phyloP scores from a whole-genome alignment of 2,329 filamentous ascomycete species.

The Helotiales sp. region DNA sequence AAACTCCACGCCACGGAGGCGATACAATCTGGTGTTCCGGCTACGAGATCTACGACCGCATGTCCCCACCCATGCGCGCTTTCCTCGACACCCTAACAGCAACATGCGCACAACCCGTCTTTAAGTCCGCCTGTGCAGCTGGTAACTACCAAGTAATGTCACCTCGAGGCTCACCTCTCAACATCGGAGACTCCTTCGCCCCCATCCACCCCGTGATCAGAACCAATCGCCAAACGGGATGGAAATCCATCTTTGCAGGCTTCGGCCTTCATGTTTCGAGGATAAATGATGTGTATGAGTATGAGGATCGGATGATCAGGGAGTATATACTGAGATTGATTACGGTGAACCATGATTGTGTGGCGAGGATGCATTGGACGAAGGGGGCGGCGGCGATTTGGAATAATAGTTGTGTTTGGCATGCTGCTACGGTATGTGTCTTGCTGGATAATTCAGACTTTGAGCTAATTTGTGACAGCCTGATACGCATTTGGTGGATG shows the following conservation, averaged over 20 bases:
- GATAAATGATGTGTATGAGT: conserved; percentile 49
- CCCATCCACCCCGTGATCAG: conserved; percentile 46
- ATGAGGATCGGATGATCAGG: conserved; percentile 48
- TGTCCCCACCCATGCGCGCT: conserved; percentile 53
- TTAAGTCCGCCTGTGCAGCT: conserved; percentile 45
- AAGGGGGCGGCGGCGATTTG: conserved; percentile 47
- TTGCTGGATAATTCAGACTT: not conserved
- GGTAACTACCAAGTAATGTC: conserved; percentile 46
- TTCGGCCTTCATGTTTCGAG: conserved; percentile 48
- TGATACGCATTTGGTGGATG: conserved; percentile 49
- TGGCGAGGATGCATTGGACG: conserved; percentile 42
- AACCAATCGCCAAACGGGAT: conserved; percentile 56
- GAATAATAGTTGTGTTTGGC: conserved; percentile 55
- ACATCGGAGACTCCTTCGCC: conserved; percentile 44
- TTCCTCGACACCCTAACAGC: conserved; percentile 60
- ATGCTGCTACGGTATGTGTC: conserved; percentile 47
- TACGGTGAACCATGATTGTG: conserved; percentile 53
- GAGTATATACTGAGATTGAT: conserved; percentile 50
- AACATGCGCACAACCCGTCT: conserved; percentile 49
- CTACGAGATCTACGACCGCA: conserved; percentile 57
- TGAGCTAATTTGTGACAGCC: conserved; percentile 41
- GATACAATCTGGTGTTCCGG: conserved; percentile 66
- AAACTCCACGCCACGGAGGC: conserved; percentile 48
- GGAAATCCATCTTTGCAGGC: conserved; percentile 45
- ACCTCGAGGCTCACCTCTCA: conserved; percentile 48